Evolutionary conservation across 2,329 filamentous ascomycete genomes (phyloP).

Genomic region (Colletotrichum sp.): DNA sequence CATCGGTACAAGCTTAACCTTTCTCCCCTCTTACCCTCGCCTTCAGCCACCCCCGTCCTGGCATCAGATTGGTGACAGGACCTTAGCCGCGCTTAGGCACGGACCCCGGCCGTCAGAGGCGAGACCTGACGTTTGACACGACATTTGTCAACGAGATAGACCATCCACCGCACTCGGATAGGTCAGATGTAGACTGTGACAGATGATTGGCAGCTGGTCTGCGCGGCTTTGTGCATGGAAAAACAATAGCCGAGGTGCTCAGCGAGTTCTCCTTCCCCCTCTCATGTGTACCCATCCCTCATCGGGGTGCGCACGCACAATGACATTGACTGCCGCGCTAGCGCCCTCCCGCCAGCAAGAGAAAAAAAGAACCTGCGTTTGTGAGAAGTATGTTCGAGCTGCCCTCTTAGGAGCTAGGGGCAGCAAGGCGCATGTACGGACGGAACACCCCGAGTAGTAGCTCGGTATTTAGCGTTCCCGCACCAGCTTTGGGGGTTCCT

Average conservation of each 20-base stretch:
- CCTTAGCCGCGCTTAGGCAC: neutral
- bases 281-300: neutral
- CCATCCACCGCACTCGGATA: neutral
- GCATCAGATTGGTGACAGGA: neutral
- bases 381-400: neutral
- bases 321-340: neutral
- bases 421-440: neutral
- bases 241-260: neutral
- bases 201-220: neutral
- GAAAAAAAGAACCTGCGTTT: neutral
- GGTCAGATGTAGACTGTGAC: neutral
- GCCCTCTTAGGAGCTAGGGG: neutral
- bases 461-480: neutral
- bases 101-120: neutral
- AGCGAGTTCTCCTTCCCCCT: neutral
- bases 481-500: neutral
- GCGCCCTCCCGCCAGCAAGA: neutral
- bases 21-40: neutral
- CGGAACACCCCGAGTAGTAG: conserved; percentile 3
- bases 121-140: neutral
- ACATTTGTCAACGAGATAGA: conserved; percentile 5
- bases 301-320: neutral
- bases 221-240: neutral
- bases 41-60: neutral
- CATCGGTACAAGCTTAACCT: neutral